Conservation (phyloP, 2,329 filamentous ascomycete genomes). For the Xylariaceae sp. region DNA sequence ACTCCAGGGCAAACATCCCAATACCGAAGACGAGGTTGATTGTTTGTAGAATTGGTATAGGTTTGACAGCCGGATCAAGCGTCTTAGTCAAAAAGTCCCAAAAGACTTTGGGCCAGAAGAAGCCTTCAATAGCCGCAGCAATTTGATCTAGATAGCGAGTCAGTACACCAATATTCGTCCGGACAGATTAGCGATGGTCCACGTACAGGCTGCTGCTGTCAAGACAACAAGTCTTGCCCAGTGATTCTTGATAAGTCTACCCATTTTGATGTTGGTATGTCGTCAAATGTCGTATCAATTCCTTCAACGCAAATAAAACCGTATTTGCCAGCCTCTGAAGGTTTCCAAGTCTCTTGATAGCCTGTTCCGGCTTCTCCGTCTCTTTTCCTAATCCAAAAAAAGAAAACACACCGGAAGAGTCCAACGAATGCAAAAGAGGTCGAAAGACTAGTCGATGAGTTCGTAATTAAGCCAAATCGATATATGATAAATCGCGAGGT, state of each 20-base stretch:
- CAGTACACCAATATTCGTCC: constrained; percentile 19
- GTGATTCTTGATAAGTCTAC: constrained; percentile 98
- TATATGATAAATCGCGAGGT: constrained; percentile 35
- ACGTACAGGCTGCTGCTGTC: constrained; percentile 62
- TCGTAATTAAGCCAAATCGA: constrained; percentile 10
- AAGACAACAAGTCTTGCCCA: constrained; percentile 93
- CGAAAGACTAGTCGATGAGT: constrained; percentile 15
- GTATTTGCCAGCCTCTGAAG: constrained; percentile 17
- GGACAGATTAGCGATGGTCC: constrained; percentile 1
- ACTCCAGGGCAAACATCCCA: constrained; percentile 80
- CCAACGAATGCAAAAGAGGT: constrained; percentile 20
- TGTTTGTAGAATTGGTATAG: constrained; percentile 82
- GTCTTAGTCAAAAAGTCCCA: constrained; percentile 95
- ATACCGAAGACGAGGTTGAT: constrained; percentile 84
- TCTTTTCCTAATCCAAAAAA: constrained; percentile 20
- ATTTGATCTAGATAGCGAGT: constrained; percentile 69
- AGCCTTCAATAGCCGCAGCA: constrained; percentile 74
- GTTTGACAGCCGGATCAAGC: constrained; percentile 80
- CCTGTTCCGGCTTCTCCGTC: background rate
- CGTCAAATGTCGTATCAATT: constrained; percentile 7
- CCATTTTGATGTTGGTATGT: constrained; percentile 57
- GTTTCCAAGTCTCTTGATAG: constrained; percentile 19
- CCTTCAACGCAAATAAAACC: constrained; percentile 8
- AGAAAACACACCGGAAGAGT: constrained; percentile 12
- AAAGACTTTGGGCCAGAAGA: constrained; percentile 99